Base-by-base conservation (phyloP, 108 stramenopile species). In the Skeletonema menzelii region DNA sequence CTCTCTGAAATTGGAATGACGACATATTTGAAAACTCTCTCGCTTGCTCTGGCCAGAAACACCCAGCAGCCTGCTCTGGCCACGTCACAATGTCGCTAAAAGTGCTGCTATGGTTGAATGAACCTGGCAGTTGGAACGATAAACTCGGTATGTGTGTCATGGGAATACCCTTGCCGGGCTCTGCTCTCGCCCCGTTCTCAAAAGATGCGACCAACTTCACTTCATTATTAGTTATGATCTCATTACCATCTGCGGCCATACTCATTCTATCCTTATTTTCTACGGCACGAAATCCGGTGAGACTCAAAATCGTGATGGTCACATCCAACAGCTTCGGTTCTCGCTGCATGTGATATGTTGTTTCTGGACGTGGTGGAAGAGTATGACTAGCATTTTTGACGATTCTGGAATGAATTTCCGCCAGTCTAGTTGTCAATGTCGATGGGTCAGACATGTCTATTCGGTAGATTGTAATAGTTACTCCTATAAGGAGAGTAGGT, bases 121-220 rank as follows among this genome's bases (percentile, higher is more conserved):
- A 17, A 10, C 22, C 42, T 28, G 63, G 53, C 8, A 73, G 57
- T 65, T 73, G 56, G 20, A 73, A 58, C 17, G 72, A 64, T 20
- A 73, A 27, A 46, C 72, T 73, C 3, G 53, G 63, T 12, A 73
- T 8, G 28, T 65, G 72, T 22, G 60, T 55, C 47, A 63, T 62
- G 3, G 56, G 13, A 11, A 6, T 58, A 8, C 28, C 31, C 0
- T 65, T 7, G 49, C 22, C 24, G 19, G 8, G 1, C 8, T 53
- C 20, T 53, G 49, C n/a, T 53, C 1, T 22, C 2, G 19, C 49
- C 0, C 49, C 49, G 22, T 53, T 53, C 17, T 20, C 49, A 53
- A 53, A 53, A 10, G 49, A 53, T 53, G 49, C 49, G 19, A 53
- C 49, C 20, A 53, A 8, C 5, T 53, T 53, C 8, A 17, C 20